These are phyloP conservation scores for Candida chauliodis DNA, from an alignment of 805 yeast species.

Conservation along the genomic window DNA sequence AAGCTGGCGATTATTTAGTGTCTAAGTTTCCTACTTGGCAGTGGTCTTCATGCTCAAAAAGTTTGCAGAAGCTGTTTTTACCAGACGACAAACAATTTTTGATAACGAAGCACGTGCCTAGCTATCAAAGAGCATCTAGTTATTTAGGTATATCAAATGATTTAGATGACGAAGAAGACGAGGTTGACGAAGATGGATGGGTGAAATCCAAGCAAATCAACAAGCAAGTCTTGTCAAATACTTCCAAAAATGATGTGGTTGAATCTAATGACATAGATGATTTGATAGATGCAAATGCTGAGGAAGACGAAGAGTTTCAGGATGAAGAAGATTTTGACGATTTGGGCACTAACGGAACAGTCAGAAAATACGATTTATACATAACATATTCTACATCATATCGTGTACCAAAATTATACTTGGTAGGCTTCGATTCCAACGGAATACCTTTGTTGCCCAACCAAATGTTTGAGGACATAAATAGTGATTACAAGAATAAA, in stretches of 20 bases:
- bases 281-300: conserved; percentile 42
- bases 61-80: conserved; percentile 56
- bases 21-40: conserved; percentile 96
- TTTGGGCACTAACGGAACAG: conserved; percentile 28
- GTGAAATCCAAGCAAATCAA: conserved; percentile 28
- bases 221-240: neutral
- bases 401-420: conserved; percentile 90
- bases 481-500: conserved; percentile 87
- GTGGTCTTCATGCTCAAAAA: conserved; percentile 53
- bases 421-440: conserved; percentile 79
- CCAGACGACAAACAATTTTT: conserved; percentile 86
- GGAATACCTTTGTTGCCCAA: conserved; percentile 85
- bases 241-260: conserved; percentile 18
- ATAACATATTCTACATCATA: conserved; percentile 93
- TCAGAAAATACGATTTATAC: conserved; percentile 81
- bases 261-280: conserved; percentile 48
- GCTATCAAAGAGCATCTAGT: conserved; percentile 64
- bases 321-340: conserved; percentile 28
- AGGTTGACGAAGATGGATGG: conserved; percentile 56
- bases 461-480: conserved; percentile 92
- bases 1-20: conserved; percentile 90
- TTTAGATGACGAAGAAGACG: conserved; percentile 35
- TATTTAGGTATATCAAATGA: conserved; percentile 52
- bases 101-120: conserved; percentile 87
- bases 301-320: conserved; percentile 26